Base-by-base conservation (phyloP, 2,329 filamentous ascomycete genomes). In the Furcasterigmium furcatum region DNA sequence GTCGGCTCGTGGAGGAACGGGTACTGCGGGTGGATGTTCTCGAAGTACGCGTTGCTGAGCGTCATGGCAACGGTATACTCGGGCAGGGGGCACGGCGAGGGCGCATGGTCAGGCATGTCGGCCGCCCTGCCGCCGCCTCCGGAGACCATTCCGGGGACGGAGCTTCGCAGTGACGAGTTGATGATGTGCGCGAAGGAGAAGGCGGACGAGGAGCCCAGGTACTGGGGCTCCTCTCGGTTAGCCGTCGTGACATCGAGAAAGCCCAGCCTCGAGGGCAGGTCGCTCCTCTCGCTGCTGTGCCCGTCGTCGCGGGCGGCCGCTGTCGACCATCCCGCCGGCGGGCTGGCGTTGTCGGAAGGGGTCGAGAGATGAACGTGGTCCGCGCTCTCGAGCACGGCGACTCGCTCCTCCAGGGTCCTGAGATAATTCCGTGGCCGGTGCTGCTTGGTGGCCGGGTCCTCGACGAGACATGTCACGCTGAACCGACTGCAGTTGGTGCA, bases 21-120 rank as follows among this genome's bases (percentile, higher is more conserved):
- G 43, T 66, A 68, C 42, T 68, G 65, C 1, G 59, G 50, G 41
- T 68, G 65, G 10, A 68, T 62, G 24, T 65, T 62, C 24, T 61
- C 48, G 43, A 68, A 68, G 46, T 64, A 69, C 2, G 65, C 63
- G 34, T 56, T 45, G 32, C 55, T 56, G 2, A 59, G 44, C 29
- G 22, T 29, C 5, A 49, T 14, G 8, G 24, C 47, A 9, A 43
- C 16, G 8, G 38, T 45, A 35, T 49, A 42, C 0, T 29, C 20
- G 4, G 47, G 47, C 9, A 49, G 5, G 3, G 22, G 35, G 12
- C 47, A 46, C 16, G 44, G 44, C 4, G 44, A 29, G 5, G 44
- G 43, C 25, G 38, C 4, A 0, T 39, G 12, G 14, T 5, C 16
- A 13, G n/a, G n/a, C n/a, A 32, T 6, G 6, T n/a, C 29, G 5